These are phyloP conservation scores for Rhexocercosporidium sp. DNA, from an alignment of 2,329 filamentous ascomycete genomes.

Conservation along the genomic window DNA sequence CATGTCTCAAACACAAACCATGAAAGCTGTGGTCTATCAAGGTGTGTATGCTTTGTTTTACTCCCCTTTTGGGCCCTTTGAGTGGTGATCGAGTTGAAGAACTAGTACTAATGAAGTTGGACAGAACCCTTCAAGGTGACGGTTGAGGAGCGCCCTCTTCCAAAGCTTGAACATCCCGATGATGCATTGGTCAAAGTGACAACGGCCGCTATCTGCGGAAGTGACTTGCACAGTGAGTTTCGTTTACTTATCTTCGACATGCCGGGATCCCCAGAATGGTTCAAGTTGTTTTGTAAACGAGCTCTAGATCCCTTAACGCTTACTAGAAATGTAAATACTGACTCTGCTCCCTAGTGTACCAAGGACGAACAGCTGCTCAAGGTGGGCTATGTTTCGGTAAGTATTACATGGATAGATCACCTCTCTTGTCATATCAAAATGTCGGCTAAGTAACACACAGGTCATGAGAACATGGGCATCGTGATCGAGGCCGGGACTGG, in stretches of 20 bases:
- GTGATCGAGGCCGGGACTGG: slow-evolving; percentile 70
- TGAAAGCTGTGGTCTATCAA: slow-evolving; percentile 37
- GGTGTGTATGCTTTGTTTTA: slow-evolving; percentile 14
- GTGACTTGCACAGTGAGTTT: slow-evolving; percentile 43
- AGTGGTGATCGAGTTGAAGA: not conserved
- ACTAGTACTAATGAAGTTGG: slow-evolving; percentile 17
- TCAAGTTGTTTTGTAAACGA: too few species aligned
- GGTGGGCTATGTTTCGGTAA: slow-evolving; percentile 64
- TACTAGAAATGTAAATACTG: not conserved
- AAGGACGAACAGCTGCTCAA: slow-evolving; percentile 67
- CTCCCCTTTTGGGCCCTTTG: not conserved
- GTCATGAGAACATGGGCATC: slow-evolving; percentile 85
- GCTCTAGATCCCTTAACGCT: too few species aligned
- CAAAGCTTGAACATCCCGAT: slow-evolving; percentile 58
- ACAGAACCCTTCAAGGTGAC: slow-evolving; percentile 50
- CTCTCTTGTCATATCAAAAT: slow-evolving; percentile 46
- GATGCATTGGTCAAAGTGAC: slow-evolving; percentile 51
- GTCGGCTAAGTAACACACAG: slow-evolving; percentile 63
- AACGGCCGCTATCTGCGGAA: slow-evolving; percentile 41
- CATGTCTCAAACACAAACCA: slow-evolving; percentile 33
- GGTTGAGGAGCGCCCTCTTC: slow-evolving; percentile 63
- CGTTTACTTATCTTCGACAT: not conserved
- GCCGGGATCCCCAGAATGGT: not conserved
- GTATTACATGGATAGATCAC: slow-evolving; percentile 8
- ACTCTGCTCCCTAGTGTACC: slow-evolving; percentile 57